Evolutionary conservation across 1,284 basidiomycete genomes (phyloP), one percentile per base, ranked within the genome.

Genomic region (Laetiporus sulphureus): DNA sequence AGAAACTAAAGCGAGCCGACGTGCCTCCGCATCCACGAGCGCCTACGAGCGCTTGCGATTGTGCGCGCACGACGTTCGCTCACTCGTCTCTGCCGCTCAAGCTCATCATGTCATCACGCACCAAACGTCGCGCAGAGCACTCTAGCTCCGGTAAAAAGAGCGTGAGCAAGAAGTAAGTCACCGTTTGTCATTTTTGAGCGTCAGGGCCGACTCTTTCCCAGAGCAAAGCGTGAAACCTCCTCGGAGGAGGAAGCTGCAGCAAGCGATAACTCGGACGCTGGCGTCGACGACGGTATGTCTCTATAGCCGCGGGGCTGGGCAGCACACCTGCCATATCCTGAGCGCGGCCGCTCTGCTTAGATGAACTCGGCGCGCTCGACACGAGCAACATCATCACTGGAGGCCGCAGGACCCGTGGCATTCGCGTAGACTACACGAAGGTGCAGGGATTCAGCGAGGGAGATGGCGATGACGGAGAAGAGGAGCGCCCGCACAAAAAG

Each of bases 371-470:
- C 3, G 57, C 53, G 8, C 41, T 65, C 31, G 58, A 60, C 31
- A 42, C 42, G 16, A 39, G 37, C 12, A 61, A 63, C 38, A 57
- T 60, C 45, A 61, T 63, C 38, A 50, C 47, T 1, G 50, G 47
- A 18, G 54, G 56, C 12, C 54, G 62, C 19, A 58, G 63, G 38
- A 65, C 65, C 41, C 63, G 64, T 19, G 64, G 62, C 3, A 57
- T 61, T 18, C 57, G 59, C 31, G 38, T 64, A 39, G 61, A 64
- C 50, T 64, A 66, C 45, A 64, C 62, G 15, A 60, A 66, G 36
- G 62, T 61, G 19, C 36, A 55, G 22, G 55, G 52, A 2, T 50
- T 54, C 37, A 39, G 51, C 13, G 42, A 48, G 13, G 48, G 46
- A n/a, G 56, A 55, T 16, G 56, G 59, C 6, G 58, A 57, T 6